Evolutionary conservation across 1,139 yeast genomes (phyloP), one percentile per base, ranked within the genome.

Genomic region (Lodderomyces oxycetoniae): DNA sequence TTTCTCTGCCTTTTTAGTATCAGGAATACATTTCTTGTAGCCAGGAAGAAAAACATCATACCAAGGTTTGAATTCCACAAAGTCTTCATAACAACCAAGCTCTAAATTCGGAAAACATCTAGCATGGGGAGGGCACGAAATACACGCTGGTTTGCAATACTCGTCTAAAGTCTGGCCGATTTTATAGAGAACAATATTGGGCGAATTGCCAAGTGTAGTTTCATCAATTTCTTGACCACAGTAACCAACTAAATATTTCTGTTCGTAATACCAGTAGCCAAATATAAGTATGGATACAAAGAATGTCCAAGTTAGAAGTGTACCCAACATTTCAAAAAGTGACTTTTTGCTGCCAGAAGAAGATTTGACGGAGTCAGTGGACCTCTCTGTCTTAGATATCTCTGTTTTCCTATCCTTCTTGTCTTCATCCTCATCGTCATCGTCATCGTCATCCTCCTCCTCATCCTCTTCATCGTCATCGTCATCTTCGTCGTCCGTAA

Each of bases 61-160:
- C 67, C 79, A 72, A 9, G 85, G 82, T 34, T 70, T 62, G 31
- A 56, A 57, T 32, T 71, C 71, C 28, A 77, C 61, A 53, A 71
- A 87, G 38, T 82, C 93, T 30, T 78, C 79, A 47, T 74, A 79
- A 55, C 96, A 88, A 35, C 71, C 76, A 12, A 83, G 53, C 41
- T 71, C 63, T 47, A 81, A 63, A 32, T 68, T 57, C 19, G 78
- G 74, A 42, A 69, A 74, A 54, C 97, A 91, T 33, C 76, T 64
- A 1, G 93, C 94, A 57, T 89, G 84, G 7, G 68, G 70, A 1
- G 97, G 97, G 51, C 97, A 89, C 24, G 74, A 74, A 5, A 72
- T 60, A 57, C 97, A 91, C 2, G 49, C 40, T 3, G 96, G 95
- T 35, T 73, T 73, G 36, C 57, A 54, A 37, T 60, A 49, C 2